Percentiles rank a stretch among this genome's conserved stretches.
Evolutionary conservation across 257 asterid genomes (phyloP).

Genomic region (Solanum dulcamara): DNA sequence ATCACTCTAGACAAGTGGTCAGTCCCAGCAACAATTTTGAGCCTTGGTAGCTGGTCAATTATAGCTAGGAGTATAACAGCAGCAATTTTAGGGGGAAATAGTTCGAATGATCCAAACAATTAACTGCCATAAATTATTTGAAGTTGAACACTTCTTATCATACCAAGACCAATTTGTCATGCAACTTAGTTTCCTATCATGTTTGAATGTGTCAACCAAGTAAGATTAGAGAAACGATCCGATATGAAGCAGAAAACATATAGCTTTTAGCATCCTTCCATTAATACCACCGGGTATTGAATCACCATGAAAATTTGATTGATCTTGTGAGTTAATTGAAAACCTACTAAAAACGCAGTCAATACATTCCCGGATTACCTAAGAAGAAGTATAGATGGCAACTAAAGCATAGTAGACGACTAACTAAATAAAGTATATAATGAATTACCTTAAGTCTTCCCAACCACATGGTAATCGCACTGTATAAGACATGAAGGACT

Average conservation of each 20-base stretch:
- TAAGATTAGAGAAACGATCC: not conserved
- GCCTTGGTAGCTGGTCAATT: not conserved
- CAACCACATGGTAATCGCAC: constrained; percentile 80
- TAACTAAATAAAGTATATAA: not conserved
- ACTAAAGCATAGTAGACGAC: not conserved
- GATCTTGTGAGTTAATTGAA: not conserved
- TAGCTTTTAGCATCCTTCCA: not conserved
- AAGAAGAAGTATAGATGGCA: not conserved
- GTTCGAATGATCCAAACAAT: not conserved
- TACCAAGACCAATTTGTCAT: not conserved
- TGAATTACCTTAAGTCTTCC: constrained; percentile 75
- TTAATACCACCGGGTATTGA: not conserved
- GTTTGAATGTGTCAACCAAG: not conserved
- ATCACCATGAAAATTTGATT: not conserved
- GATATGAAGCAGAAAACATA: not conserved
- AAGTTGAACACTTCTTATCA: not conserved
- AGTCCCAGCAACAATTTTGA: not conserved
- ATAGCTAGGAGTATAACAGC: not conserved
- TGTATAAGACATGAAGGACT: constrained; percentile 65
- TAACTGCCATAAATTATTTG: not conserved
- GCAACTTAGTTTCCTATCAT: not conserved
- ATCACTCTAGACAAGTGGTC: not conserved
- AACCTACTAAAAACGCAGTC: not conserved
- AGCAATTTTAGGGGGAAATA: not conserved
- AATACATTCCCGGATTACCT: not conserved